These are phyloP conservation scores for Periconia sp. DNA, from an alignment of 2,329 filamentous ascomycete species.

Conservation along the genomic window DNA sequence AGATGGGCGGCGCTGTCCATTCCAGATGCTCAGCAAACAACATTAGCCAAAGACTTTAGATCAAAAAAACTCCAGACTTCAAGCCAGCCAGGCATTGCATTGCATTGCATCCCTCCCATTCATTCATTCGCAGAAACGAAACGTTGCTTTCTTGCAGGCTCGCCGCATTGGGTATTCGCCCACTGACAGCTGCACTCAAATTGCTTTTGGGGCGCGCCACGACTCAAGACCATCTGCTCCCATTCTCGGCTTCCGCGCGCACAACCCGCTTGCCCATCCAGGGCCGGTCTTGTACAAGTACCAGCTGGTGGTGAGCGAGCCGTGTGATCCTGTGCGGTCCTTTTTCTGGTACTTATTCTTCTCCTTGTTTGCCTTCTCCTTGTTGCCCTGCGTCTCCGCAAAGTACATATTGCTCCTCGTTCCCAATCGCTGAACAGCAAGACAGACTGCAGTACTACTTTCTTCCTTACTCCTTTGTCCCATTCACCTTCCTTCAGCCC, in stretches of 20 bases:
- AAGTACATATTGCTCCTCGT: conserved; percentile 27
- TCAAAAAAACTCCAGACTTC: too few relatives aligned
- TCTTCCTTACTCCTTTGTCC: not conserved
- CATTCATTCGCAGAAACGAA: conserved; percentile 11
- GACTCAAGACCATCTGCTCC: conserved; percentile 23
- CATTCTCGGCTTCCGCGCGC: conserved; percentile 25
- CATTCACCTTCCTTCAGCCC: conserved; percentile 13
- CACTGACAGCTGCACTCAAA: conserved; percentile 21
- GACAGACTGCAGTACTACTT: conserved; percentile 9
- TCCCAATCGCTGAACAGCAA: conserved; percentile 25
- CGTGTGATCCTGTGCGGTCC: conserved; percentile 7
- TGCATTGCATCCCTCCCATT: not conserved
- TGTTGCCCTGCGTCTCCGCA: too few relatives aligned
- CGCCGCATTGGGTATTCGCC: conserved; percentile 15
- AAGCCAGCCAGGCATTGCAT: not conserved
- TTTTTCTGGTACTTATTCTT: not conserved
- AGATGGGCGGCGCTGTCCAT: conserved; percentile 19
- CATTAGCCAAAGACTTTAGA: too few relatives aligned
- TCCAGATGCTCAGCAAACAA: not conserved
- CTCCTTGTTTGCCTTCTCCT: too few relatives aligned
- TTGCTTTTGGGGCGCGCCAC: conserved; percentile 42
- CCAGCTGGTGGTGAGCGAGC: conserved; percentile 18
- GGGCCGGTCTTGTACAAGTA: conserved; percentile 13
- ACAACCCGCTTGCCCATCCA: conserved; percentile 29
- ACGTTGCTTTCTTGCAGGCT: conserved; percentile 18